phyloP scores from a whole-genome alignment of 179 eudicot genomes.

The Gypsophila paniculata region DNA sequence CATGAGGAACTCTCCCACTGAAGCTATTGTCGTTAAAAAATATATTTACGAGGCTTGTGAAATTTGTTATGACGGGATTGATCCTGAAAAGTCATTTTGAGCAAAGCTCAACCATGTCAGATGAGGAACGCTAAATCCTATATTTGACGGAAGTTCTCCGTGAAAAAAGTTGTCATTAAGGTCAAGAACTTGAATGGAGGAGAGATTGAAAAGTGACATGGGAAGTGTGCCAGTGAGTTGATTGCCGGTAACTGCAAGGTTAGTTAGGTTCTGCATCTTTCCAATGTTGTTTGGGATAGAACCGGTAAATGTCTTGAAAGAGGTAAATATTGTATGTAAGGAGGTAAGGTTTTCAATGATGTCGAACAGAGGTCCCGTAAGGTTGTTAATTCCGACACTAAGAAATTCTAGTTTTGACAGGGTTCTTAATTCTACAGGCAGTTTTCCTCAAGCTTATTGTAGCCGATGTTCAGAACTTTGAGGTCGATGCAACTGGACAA shows the following conservation, averaged over 20 bases:
- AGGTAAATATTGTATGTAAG: neutral
- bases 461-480: neutral
- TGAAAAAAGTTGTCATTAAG: neutral
- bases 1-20: neutral
- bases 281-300: slow-evolving; percentile 13
- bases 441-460: slow-evolving; percentile 18
- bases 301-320: slow-evolving; percentile 12
- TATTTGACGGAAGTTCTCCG: slow-evolving; percentile 24
- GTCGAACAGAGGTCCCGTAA: slow-evolving; percentile 21
- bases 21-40: neutral
- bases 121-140: slow-evolving; percentile 11
- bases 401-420: slow-evolving; percentile 11
- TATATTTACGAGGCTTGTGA: neutral
- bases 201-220: slow-evolving; percentile 18
- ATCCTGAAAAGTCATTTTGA: slow-evolving; percentile 16
- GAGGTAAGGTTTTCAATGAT: slow-evolving; percentile 17
- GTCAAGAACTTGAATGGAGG: slow-evolving; percentile 11
- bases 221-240: slow-evolving; percentile 25
- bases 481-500: slow-evolving; percentile 23
- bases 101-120: neutral
- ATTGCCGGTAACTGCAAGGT: slow-evolving; percentile 13
- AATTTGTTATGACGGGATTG: slow-evolving; percentile 21
- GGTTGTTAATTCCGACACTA: neutral
- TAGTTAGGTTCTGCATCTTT: neutral
- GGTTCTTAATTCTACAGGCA: slow-evolving; percentile 16